Percentiles rank a stretch among this genome's conserved stretches.
Conservation (phyloP, 495 filamentous ascomycete species). For the Trichoderma reesei region DNA sequence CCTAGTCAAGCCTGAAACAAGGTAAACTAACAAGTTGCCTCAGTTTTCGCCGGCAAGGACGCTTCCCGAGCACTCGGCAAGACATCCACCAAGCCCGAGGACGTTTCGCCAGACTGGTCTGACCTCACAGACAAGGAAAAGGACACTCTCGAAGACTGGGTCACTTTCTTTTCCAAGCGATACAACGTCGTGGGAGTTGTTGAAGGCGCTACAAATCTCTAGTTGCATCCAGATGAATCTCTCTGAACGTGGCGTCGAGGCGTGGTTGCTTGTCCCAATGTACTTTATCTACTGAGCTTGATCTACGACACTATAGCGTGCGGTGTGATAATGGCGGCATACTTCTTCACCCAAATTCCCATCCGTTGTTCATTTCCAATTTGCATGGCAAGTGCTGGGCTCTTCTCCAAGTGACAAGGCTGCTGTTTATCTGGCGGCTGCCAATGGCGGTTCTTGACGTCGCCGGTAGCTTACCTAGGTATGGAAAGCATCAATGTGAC, state of each 20-base stretch:
- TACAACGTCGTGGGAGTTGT: constrained; percentile 89
- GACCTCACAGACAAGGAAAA: constrained; percentile 85
- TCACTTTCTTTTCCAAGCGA: constrained; percentile 87
- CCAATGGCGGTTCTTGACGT: too few species aligned
- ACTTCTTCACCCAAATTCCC: too few species aligned
- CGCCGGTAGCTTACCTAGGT: too few species aligned
- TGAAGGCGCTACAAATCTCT: constrained; percentile 44
- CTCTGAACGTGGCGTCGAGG: neutral
- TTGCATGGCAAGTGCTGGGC: too few species aligned
- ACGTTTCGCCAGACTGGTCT: constrained; percentile 75
- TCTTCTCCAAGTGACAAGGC: too few species aligned
- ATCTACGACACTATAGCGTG: too few species aligned
- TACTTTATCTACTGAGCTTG: neutral
- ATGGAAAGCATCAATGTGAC: too few species aligned
- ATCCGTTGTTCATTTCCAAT: too few species aligned
- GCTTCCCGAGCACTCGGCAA: constrained; percentile 78
- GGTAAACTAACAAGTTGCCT: neutral
- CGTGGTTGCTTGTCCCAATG: neutral
- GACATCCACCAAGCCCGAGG: constrained; percentile 78
- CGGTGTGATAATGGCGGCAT: too few species aligned
- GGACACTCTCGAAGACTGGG: constrained; percentile 78
- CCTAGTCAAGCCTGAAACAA: neutral
- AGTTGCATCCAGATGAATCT: constrained; percentile 7
- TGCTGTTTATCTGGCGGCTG: too few species aligned
- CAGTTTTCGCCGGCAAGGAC: constrained; percentile 94